A percentile compares a stretch with the other conserved stretches of the same genome.
Conservation (phyloP, 768 basidiomycete species). For the Termitomyces eurrhizus region DNA sequence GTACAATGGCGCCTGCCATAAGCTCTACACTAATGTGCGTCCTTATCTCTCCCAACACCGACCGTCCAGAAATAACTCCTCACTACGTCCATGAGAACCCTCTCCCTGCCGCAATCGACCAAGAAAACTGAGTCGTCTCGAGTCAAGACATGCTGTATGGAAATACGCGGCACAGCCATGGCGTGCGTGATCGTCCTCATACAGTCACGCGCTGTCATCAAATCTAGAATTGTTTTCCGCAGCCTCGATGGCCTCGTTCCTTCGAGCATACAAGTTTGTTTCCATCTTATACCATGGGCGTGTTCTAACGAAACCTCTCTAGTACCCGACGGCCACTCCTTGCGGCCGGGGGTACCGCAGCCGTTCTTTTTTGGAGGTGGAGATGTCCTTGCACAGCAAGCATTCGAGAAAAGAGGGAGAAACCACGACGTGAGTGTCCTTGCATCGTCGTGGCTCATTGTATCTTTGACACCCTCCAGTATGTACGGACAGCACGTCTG, state of each 20-base stretch:
- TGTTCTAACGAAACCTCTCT: not conserved
- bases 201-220: too few relatives aligned
- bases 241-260: conserved; percentile 8
- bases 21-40: conserved; percentile 54
- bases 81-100: conserved; percentile 32
- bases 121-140: too few relatives aligned
- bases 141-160: conserved; percentile 2
- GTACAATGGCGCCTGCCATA: conserved; percentile 62
- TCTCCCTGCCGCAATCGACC: conserved; percentile 22
- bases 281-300: not conserved
- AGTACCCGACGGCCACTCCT: conserved; percentile 63
- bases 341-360: conserved; percentile 61
- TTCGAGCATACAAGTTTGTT: conserved; percentile 8
- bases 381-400: conserved; percentile 85
- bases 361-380: conserved; percentile 66
- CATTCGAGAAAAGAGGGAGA: conserved; percentile 64
- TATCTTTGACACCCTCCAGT: conserved; percentile 26
- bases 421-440: conserved; percentile 66
- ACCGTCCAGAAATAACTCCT: conserved; percentile 44
- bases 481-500: conserved; percentile 57
- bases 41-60: not conserved
- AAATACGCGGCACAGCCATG: too few relatives aligned
- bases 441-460: too few relatives aligned
- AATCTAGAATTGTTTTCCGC: too few relatives aligned
- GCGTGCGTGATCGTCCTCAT: not conserved